Base-by-base conservation (phyloP, 2,329 filamentous ascomycete species). In the Paraphaeosphaeria minitans region DNA sequence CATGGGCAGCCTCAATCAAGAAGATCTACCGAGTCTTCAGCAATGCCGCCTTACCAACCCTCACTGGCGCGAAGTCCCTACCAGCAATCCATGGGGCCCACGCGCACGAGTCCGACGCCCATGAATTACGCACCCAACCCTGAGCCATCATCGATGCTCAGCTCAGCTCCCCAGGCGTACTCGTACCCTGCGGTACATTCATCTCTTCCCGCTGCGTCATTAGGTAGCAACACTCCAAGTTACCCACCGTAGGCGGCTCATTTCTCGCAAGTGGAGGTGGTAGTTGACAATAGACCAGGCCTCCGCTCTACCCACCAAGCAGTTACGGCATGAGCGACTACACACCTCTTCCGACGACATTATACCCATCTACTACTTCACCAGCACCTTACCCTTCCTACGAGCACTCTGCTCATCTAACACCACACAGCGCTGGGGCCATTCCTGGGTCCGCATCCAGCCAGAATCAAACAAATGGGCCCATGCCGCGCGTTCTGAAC, bases 401-500 rank as follows among this genome's bases (percentile, higher is more conserved):
- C 52, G 71, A 74, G 4, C 63, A 66, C 21, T 58, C 68, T 46
- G 61, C 67, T n/a, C 64, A 60, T 24, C 57, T 70, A 46, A 61
- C 67, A 8, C 61, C 67, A 16, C 63, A 65, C 55, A 59, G 61
- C 19, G 43, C 58, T 29, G 66, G 64, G 16, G 48, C 60, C 16
- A 58, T 71, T 24, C 60, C 71, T 35, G 66, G 69, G 13, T 65
- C 73, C n/a, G 66, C 70, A 21, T 67, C 72, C 16, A 70, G 67
- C 9, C 70, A 73, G 12, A 64, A 60, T 24, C 70, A 71, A 55
- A 61, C 60, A 35, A 70, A 59, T 58, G 62, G 67, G 29, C 67
- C 74, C 10, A 71, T 69, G 69, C 75, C 71, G 16, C 84, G 90
- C 59, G 86, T 93, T 16, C 83, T 93, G 19, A 89, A 90, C 75